These are phyloP conservation scores for Diaporthe batatas DNA, from an alignment of 2,329 filamentous ascomycete genomes.

Conservation along the genomic window DNA sequence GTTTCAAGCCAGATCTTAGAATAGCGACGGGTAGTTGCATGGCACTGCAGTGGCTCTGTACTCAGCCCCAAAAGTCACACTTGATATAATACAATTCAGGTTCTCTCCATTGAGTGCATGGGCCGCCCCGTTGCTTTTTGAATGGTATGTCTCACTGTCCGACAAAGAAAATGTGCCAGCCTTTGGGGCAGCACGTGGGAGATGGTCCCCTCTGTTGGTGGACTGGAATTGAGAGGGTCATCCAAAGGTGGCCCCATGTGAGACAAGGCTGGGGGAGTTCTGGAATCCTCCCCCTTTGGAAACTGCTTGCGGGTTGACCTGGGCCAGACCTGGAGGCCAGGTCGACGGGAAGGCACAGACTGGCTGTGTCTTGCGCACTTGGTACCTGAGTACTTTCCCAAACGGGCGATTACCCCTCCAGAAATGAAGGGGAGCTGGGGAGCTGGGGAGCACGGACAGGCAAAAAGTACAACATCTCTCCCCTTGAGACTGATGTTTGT, in stretches of 20 bases:
- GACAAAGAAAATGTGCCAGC: slow-evolving; percentile 15
- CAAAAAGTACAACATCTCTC: not conserved
- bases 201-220: not conserved
- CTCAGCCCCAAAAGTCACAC: not conserved
- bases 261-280: slow-evolving; percentile 10
- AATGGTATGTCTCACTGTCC: slow-evolving; percentile 4
- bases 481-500: not conserved
- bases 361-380: not conserved
- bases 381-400: not conserved
- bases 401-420: not conserved
- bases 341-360: slow-evolving; percentile 8
- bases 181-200: not conserved
- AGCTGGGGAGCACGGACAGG: not conserved
- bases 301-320: slow-evolving; percentile 3
- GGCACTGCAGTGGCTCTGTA: not conserved
- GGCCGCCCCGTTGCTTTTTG: slow-evolving; percentile 12
- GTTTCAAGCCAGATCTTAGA: slow-evolving; percentile 13
- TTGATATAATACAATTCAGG: too few species aligned
- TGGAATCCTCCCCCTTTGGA: not conserved
- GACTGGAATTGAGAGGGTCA: not conserved
- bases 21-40: slow-evolving; percentile 21
- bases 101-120: not conserved
- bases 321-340: not conserved
- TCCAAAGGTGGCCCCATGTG: not conserved
- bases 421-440: too few species aligned